These are phyloP conservation scores for Orbilia oligospora DNA, from an alignment of 2,329 filamentous ascomycete species.

Conservation along the genomic window DNA sequence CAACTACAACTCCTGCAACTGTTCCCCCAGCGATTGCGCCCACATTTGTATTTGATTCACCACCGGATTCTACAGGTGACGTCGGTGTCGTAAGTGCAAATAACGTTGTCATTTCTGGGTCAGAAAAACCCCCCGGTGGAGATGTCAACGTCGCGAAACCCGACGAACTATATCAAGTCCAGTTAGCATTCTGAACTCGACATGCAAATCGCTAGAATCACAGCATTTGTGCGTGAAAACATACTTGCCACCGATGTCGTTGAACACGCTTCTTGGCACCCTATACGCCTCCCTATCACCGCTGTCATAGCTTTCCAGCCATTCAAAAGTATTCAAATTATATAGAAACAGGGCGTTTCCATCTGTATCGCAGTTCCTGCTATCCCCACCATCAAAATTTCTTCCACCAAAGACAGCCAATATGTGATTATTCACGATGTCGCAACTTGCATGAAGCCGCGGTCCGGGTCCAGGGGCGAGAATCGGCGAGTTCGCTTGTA, in stretches of 20 bases:
- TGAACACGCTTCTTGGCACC: constrained; percentile 15
- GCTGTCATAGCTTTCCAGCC: constrained; percentile 33
- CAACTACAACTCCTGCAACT: constrained; percentile 16
- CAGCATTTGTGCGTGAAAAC: too few relatives aligned
- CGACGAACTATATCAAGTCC: constrained; percentile 29
- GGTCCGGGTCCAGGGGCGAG: constrained; percentile 30
- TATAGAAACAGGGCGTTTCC: constrained; percentile 51
- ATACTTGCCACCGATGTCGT: constrained; percentile 49
- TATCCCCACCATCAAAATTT: constrained; percentile 39
- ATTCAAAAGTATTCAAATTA: constrained; percentile 40
- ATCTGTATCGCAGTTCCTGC: constrained; percentile 35
- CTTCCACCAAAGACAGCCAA: constrained; percentile 36
- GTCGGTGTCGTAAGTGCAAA: constrained; percentile 33
- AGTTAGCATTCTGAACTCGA: not conserved
- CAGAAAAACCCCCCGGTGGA: constrained; percentile 34
- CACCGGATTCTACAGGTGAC: not conserved
- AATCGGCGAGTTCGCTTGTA: constrained; percentile 39
- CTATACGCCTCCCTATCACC: constrained; percentile 24
- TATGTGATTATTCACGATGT: constrained; percentile 43
- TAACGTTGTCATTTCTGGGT: constrained; percentile 26
- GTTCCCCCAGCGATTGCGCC: constrained; percentile 43
- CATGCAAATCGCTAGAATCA: too few relatives aligned
- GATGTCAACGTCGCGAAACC: constrained; percentile 40
- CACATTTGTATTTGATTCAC: not conserved
- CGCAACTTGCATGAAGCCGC: constrained; percentile 38